Evolutionary conservation across 1,139 yeast species (phyloP), one percentile per base, ranked within the genome.

Genomic region (Oligophagozyma castellii): DNA sequence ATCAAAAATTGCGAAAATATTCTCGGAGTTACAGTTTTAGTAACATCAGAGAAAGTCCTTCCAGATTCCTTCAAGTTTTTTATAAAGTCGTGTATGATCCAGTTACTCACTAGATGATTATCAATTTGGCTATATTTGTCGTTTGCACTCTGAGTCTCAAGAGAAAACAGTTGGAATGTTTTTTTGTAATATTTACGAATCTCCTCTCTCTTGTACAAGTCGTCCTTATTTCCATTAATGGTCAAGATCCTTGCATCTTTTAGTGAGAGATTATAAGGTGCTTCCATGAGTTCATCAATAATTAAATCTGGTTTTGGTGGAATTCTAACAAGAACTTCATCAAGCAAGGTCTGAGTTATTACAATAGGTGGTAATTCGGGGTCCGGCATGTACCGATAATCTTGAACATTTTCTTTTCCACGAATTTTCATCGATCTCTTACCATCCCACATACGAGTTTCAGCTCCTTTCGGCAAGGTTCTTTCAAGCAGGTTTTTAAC

Each of bases 401-500:
- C 98, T 5, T 80, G 67, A 0, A 83, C 69, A 28, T 71, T 70
- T 50, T 86, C 96, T 46, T 92, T 89, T 3, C 69, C 61, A 49
- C 98, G 67, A 29, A 76, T 55, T 29, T 68, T 64, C 29, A 66
- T 62, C 0, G 96, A 86, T 27, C 55, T 53, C 4, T 51, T 53
- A 1, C 95, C 95, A 47, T 76, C 74, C 95, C 95, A 89, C 11
- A 94, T 92, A 44, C 96, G 65, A 0, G 99, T 92, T 46, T 86
- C 94, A 5, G 74, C 52, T 1, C 44, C 36, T 4, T 48, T 43
- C 1, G 65, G 67, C 1, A 43, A 40, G 19, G 46, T 42, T 1
- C 64, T 58, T 1, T 46, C 55, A 6, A 49, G 35, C 7, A 73
- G 47, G 16, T 61, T 46, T 0, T 43, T 39, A 0, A 66, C 53